Percentiles rank a stretch among this genome's conserved stretches.
These are phyloP conservation scores for Sporothrix pseudoabietina DNA, from an alignment of 2,329 filamentous ascomycete species.

Conservation along the genomic window DNA sequence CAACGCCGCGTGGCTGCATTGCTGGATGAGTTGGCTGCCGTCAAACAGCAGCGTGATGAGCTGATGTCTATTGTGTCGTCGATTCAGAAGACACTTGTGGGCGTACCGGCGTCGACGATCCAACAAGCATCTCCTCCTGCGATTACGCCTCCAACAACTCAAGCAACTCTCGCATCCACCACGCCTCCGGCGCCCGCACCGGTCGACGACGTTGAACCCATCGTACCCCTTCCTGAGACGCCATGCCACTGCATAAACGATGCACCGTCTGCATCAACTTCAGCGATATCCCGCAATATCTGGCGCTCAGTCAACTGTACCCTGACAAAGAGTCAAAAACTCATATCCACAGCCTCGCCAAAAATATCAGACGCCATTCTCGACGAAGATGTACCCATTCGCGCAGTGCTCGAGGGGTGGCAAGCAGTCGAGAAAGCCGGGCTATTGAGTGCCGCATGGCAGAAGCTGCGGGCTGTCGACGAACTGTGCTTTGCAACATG, in stretches of 20 bases:
- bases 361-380: neutral
- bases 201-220: neutral
- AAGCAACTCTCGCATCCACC: neutral
- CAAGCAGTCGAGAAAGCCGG: slow-evolving; percentile 1
- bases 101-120: neutral
- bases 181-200: neutral
- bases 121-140: neutral
- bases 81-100: neutral
- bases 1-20: neutral
- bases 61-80: neutral
- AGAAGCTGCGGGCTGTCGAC: slow-evolving; percentile 4
- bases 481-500: slow-evolving; percentile 9
- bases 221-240: neutral
- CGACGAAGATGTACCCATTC: neutral
- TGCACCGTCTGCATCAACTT: neutral
- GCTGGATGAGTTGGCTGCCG: neutral
- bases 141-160: neutral
- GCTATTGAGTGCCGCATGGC: neutral
- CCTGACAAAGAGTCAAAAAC: neutral
- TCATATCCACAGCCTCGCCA: neutral
- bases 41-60: slow-evolving; percentile 15
- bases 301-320: slow-evolving; percentile 1
- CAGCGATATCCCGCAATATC: neutral
- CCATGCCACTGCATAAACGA: slow-evolving; percentile 1
- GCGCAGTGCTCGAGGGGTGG: neutral